A percentile compares a stretch with the other conserved stretches of the same genome.
phyloP scores from a whole-genome alignment of 2,329 filamentous ascomycete genomes.

The Pseudogymnoascus sp. region DNA sequence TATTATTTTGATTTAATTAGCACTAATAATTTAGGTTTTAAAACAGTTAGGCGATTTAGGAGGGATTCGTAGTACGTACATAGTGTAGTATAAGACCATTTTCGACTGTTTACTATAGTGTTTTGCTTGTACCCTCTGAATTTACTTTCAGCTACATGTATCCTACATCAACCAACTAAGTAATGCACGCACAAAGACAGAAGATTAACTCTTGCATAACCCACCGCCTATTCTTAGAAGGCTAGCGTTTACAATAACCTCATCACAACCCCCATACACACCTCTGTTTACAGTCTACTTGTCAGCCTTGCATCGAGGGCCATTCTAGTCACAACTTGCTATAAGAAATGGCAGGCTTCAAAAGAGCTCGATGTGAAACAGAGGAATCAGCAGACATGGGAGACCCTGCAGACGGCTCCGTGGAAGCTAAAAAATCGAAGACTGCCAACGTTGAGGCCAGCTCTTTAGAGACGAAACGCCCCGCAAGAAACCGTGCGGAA shows the following conservation, averaged over 20 bases:
- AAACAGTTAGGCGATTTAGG: too few species aligned
- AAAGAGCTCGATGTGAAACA: neutral
- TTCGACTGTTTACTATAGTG: too few species aligned
- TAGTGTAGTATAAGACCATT: too few species aligned
- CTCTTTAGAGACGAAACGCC: neutral
- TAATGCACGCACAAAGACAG: neutral
- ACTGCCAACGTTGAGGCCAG: neutral
- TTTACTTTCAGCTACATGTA: too few species aligned
- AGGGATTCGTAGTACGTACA: too few species aligned
- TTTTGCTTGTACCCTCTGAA: too few species aligned
- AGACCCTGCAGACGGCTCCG: neutral
- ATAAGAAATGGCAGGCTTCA: neutral
- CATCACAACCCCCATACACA: neutral
- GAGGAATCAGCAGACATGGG: neutral
- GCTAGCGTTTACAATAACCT: neutral
- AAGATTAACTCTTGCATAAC: neutral
- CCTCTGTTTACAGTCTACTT: neutral
- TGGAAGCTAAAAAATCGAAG: neutral
- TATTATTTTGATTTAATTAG: neutral
- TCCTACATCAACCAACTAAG: neutral
- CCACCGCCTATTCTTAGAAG: neutral
- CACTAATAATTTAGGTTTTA: neutral
- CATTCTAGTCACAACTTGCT: too few species aligned
- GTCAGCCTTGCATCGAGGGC: neutral
- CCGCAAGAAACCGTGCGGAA: neutral